Base-by-base conservation (phyloP, 805 yeast species). In the Tetrapisispora phaffii region DNA sequence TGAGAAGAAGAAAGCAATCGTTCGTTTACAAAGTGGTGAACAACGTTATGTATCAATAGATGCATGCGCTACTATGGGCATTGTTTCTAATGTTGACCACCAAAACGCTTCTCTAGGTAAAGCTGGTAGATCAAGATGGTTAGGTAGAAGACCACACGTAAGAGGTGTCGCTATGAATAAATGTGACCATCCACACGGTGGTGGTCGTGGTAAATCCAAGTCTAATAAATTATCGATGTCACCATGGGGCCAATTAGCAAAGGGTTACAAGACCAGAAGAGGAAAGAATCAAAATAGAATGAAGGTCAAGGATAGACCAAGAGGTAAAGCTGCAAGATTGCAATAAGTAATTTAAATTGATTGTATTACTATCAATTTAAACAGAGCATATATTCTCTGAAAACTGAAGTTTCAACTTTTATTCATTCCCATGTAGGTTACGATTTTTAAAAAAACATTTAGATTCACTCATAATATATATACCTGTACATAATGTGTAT, bases 201-300 rank as follows among this genome's bases (percentile, higher is more conserved):
- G 98, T 82, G 98, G 98, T 71, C 82, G 98, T 76, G 98, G 98
- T 78, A 93, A 93, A 68, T 85, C 95, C 49, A 93, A 93, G 80
- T 86, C 96, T 52, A 89, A 90, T 69, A 90, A 87, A 71, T 75
- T 84, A 48, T 85, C 97, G 17, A 86, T 84, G 73, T 85, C 96
- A 45, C 94, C 94, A 65, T 90, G 97, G 96, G 98, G 98, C 59
- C 82, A 81, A 49, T 67, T 84, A 59, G 82, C 90, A 35, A 90
- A 90, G 75, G 94, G 93, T 66, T 89, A 79, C 72, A 89, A 87
- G 77, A 93, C 97, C 15, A 82, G 98, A 70, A 80, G 82, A 56
- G 94, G 95, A 61, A 87, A 85, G 69, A 75, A 85, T 63, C 80
- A 74, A 51, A 93, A 93, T 66, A 81, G 77, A 68, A 73, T 76